Evolutionary conservation across 2,329 filamentous ascomycete species (phyloP), one percentile per base, ranked within the genome.

Genomic region (Microdochium paspali): DNA sequence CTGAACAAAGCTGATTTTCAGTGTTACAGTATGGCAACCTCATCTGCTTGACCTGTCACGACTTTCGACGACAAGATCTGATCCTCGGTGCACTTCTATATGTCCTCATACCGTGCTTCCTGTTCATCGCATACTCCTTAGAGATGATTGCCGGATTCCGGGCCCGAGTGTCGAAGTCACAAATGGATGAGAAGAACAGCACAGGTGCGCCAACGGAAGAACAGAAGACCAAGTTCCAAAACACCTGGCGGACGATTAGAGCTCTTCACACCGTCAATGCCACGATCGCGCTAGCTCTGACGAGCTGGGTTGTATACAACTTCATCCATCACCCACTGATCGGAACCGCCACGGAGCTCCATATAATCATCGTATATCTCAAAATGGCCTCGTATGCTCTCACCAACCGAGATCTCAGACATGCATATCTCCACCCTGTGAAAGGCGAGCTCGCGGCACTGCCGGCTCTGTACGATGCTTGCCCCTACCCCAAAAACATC

Each of bases 301-400:
- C 90, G 9, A 93, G 87, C 44, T 81, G 82, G 52, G 82, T 90
- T 18, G 90, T 98, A 18, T 98, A 95, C 71, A 91, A 84, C 65
- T 77, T 87, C 64, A 87, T 98, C 54, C 81, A 95, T 65, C 93
- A 98, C 65, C 93, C 93, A 0, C 77, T 95, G 18, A 94, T 98
- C 56, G 93, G 93, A 39, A 95, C 90, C 1, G 70, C 95, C 44
- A 90, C 87, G 53, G 87, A 97, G 66, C 69, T 95, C 51, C 93
- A 98, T 63, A 90, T 90, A 53, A 83, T 97, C 58, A 87, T 97
- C 47, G 90, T 97, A 45, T 96, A 90, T 84, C 78, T 98, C 58
- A 98, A 98, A 72, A 90, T 87, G 26, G 87, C 89, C 53, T 96
- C 90, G 0, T 98, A 97, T 62, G 93, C 91, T 23, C 87, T 97